These are phyloP conservation scores for Bonia amplexicaulis DNA, from an alignment of 176 grass and related monocot genomes.

Conservation along the genomic window DNA sequence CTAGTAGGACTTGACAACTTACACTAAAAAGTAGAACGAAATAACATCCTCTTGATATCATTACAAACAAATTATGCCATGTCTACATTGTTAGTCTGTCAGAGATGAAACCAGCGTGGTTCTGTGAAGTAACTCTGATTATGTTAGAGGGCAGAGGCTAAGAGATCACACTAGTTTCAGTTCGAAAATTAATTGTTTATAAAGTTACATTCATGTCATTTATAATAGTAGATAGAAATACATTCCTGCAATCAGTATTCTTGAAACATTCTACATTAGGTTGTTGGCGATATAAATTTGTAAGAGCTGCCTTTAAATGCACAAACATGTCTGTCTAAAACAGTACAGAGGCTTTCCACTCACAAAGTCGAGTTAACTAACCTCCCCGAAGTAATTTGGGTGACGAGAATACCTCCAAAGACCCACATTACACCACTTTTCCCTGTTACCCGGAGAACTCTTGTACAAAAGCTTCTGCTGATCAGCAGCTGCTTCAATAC, in stretches of 20 bases:
- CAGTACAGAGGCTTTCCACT: background rate
- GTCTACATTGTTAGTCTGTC: background rate
- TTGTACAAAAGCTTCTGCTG: slow-evolving; percentile 58
- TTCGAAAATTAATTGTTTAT: background rate
- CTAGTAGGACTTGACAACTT: background rate
- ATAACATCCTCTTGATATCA: background rate
- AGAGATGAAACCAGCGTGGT: background rate
- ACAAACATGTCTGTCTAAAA: background rate
- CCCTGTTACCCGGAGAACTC: slow-evolving; percentile 40
- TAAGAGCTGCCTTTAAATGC: background rate
- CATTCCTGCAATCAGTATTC: background rate
- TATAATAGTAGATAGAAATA: background rate
- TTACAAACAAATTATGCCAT: background rate
- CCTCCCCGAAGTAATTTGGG: slow-evolving; percentile 71
- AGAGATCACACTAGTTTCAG: background rate
- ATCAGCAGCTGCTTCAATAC: slow-evolving; percentile 45
- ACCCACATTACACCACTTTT: slow-evolving; percentile 55
- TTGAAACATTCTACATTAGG: background rate
- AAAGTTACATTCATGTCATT: background rate
- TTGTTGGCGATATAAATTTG: background rate
- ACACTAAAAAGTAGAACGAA: background rate
- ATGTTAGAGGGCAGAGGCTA: background rate
- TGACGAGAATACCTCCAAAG: slow-evolving; percentile 64
- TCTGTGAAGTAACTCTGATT: background rate
- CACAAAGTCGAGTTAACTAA: background rate